Evolutionary conservation across 192 early-diverging fungal species (phyloP).

Genomic region (Phycomyces nitens): DNA sequence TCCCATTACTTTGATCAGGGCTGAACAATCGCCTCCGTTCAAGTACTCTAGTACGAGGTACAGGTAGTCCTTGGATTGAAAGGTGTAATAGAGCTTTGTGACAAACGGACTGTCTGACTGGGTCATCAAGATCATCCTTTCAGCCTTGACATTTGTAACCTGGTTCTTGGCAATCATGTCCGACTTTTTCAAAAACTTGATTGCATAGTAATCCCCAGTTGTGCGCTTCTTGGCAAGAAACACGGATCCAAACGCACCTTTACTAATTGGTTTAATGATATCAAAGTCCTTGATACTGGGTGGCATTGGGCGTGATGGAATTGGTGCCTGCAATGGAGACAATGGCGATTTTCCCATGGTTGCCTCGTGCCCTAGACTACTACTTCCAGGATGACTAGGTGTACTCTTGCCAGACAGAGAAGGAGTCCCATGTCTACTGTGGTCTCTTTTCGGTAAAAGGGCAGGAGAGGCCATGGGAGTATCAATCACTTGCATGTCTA

Average conservation of each 20-base stretch:
- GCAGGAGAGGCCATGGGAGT: conserved; percentile 37
- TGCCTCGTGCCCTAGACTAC: not conserved
- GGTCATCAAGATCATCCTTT: conserved; percentile 79
- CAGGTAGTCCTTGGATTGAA: conserved; percentile 80
- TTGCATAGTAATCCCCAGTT: conserved; percentile 84
- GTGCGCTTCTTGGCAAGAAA: conserved; percentile 81
- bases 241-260: conserved; percentile 87
- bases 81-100: conserved; percentile 78
- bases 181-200: conserved; percentile 81
- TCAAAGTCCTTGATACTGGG: conserved; percentile 89
- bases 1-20: conserved; percentile 71
- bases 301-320: conserved; percentile 46
- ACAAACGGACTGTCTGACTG: conserved; percentile 85
- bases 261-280: conserved; percentile 88
- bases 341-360: conserved; percentile 18
- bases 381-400: conserved; percentile 7
- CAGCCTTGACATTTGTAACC: conserved; percentile 85
- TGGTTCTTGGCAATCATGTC: conserved; percentile 94
- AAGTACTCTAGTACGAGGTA: conserved; percentile 89
- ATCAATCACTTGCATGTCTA: conserved; percentile 40
- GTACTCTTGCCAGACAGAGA: conserved; percentile 1
- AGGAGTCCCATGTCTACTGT: not conserved
- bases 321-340: conserved; percentile 27
- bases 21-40: conserved; percentile 85
- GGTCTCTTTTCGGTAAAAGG: conserved; percentile 15